A percentile compares a stretch with the other conserved stretches of the same genome.
Conservation (phyloP, 2,329 filamentous ascomycete genomes). For the Tympanopsis confertula region DNA sequence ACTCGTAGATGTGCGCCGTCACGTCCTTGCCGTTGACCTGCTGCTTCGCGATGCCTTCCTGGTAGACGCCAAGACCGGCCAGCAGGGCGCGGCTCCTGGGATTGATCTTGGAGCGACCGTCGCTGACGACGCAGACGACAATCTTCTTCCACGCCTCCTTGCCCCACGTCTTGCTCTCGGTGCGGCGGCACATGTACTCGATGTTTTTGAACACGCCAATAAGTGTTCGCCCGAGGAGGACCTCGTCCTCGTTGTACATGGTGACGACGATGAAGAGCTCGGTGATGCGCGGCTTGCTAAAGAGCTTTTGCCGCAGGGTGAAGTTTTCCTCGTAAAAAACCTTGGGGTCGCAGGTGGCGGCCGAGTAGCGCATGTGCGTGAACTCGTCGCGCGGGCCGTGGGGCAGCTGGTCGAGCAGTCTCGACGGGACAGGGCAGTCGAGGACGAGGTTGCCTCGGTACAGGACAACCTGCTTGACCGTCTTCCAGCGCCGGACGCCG, state of each 20-base stretch:
- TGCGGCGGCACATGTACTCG: slow-evolving; percentile 91
- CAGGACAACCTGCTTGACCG: slow-evolving; percentile 89
- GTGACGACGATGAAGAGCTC: slow-evolving; percentile 94
- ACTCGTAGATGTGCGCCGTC: slow-evolving; percentile 94
- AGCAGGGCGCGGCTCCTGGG: slow-evolving; percentile 77
- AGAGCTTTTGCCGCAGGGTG: slow-evolving; percentile 80
- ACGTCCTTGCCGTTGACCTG: slow-evolving; percentile 94
- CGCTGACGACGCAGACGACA: slow-evolving; percentile 92
- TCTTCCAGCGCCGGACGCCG: slow-evolving; percentile 83
- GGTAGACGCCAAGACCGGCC: slow-evolving; percentile 89
- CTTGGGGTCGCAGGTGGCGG: slow-evolving; percentile 83
- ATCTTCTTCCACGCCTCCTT: slow-evolving; percentile 99
- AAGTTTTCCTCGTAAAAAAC: slow-evolving; percentile 84
- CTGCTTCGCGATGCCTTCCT: slow-evolving; percentile 96
- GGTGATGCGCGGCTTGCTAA: slow-evolving; percentile 82
- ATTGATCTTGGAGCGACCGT: slow-evolving; percentile 95
- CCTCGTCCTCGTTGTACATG: slow-evolving; percentile 98
- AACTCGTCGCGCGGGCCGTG: slow-evolving; percentile 88
- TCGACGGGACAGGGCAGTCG: slow-evolving; percentile 87
- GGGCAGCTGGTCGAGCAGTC: slow-evolving; percentile 74
- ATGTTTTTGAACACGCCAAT: slow-evolving; percentile 97
- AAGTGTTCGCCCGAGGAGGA: slow-evolving; percentile 90
- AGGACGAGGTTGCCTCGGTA: slow-evolving; percentile 95
- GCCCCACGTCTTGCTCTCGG: slow-evolving; percentile 93
- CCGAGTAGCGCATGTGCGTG: slow-evolving; percentile 85